Evolutionary conservation across 140 eudicot genomes (phyloP).

Genomic region (Flaveria floridana): DNA sequence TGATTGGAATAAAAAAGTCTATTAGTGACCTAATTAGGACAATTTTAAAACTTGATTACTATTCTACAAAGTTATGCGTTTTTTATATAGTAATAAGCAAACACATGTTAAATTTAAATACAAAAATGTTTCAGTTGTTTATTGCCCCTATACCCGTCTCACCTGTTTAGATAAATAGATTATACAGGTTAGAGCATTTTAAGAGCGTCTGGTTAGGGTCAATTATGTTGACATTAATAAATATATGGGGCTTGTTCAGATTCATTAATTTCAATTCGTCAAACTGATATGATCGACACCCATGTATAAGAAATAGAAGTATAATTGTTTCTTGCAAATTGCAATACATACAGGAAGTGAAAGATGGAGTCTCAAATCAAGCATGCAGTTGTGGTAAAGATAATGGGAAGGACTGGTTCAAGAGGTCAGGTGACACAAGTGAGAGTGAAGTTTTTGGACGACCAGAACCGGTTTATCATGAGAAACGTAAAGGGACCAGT

Average conservation of each 20-base stretch:
- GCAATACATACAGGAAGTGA: background rate
- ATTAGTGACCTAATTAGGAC: too few relatives aligned
- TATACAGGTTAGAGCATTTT: background rate
- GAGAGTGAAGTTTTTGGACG: conserved; percentile 34
- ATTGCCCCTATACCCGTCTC: background rate
- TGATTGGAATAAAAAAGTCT: too few relatives aligned
- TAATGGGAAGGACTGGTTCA: conserved; percentile 41
- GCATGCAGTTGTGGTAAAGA: conserved; percentile 40
- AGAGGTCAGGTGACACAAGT: conserved; percentile 36
- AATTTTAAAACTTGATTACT: too few relatives aligned
- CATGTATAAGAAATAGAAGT: background rate
- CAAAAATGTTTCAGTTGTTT: background rate
- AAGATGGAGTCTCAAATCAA: conserved; percentile 40
- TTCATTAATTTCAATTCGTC: too few relatives aligned
- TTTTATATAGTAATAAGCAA: too few relatives aligned
- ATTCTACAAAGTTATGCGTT: background rate
- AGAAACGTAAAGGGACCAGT: conserved; percentile 37
- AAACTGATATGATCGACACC: too few relatives aligned
- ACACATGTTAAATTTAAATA: too few relatives aligned
- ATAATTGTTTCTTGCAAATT: background rate
- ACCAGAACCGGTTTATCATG: conserved; percentile 35
- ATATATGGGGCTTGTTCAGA: background rate
- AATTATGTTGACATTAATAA: too few relatives aligned
- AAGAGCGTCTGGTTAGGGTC: background rate
- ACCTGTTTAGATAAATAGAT: background rate